A percentile compares a stretch with the other conserved stretches of the same genome.
These are phyloP conservation scores for Paraconiothyrium sp. DNA, from an alignment of 2,329 filamentous ascomycete genomes.

Conservation along the genomic window DNA sequence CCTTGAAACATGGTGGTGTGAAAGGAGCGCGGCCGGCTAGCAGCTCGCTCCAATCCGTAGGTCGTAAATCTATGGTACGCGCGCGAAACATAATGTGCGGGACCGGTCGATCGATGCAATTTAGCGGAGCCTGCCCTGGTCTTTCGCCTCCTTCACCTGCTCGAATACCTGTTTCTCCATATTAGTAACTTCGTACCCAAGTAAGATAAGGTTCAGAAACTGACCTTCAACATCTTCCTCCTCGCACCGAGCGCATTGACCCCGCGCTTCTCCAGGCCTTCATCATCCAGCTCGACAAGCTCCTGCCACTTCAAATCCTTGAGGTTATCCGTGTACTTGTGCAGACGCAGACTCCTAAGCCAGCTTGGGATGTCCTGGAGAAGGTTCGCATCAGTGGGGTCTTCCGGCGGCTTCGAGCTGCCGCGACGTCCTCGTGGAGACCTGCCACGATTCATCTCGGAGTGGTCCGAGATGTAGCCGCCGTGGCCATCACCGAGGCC, in stretches of 20 bases:
- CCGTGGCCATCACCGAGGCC: constrained; percentile 61
- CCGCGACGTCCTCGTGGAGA: constrained; percentile 92
- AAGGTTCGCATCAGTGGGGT: constrained; percentile 89
- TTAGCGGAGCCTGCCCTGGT: constrained; percentile 53
- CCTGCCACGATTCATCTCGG: constrained; percentile 87
- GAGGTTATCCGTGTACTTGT: constrained; percentile 98
- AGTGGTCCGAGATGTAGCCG: constrained; percentile 87
- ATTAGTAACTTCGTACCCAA: constrained; percentile 41
- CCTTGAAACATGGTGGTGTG: constrained; percentile 13
- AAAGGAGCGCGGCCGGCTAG: constrained; percentile 2
- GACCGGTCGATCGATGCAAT: constrained; percentile 7
- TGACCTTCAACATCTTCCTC: constrained; percentile 96
- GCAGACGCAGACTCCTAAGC: constrained; percentile 91
- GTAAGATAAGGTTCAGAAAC: constrained; percentile 17
- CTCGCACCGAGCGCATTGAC: constrained; percentile 94
- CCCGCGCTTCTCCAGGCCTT: constrained; percentile 88
- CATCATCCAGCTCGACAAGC: constrained; percentile 89
- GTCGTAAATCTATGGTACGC: constrained; percentile 18
- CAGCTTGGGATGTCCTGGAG: constrained; percentile 96
- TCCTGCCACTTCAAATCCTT: constrained; percentile 98
- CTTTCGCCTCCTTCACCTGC: constrained; percentile 77
- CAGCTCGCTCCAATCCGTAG: constrained; percentile 9
- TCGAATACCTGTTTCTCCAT: constrained; percentile 77
- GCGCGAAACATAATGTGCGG: constrained; percentile 21
- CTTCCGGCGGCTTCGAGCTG: constrained; percentile 96